Evolutionary conservation across 495 filamentous ascomycete species (phyloP).

Genomic region (Penicillium flavigenum): DNA sequence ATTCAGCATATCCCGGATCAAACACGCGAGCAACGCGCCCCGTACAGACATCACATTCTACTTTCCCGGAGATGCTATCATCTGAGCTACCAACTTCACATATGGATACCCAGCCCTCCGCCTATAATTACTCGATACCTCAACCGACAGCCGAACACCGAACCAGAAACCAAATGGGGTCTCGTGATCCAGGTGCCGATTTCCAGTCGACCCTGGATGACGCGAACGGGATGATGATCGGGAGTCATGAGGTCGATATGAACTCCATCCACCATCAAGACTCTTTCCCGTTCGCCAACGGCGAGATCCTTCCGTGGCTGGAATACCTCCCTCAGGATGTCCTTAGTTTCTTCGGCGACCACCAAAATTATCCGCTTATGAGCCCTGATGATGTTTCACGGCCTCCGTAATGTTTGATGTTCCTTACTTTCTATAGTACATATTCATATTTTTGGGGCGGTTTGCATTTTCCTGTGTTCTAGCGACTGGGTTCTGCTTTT

Average conservation of each 20-base stretch:
- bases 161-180: constrained; percentile 41
- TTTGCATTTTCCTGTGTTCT: constrained; percentile 16
- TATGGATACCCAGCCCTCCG: constrained; percentile 22
- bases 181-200: constrained; percentile 24
- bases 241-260: constrained; percentile 71
- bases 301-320: constrained; percentile 65
- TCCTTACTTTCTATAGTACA: constrained; percentile 19
- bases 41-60: constrained; percentile 48
- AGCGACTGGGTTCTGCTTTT: constrained; percentile 15
- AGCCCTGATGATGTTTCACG: constrained; percentile 33
- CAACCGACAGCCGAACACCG: constrained; percentile 37
- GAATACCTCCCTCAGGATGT: constrained; percentile 67
- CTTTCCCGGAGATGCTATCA: constrained; percentile 35
- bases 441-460: constrained; percentile 18
- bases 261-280: constrained; percentile 44
- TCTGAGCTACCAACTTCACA: constrained; percentile 36
- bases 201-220: constrained; percentile 40
- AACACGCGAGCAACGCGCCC: constrained; percentile 31
- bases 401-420: constrained; percentile 22
- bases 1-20: constrained; percentile 29
- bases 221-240: constrained; percentile 59
- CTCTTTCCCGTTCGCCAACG: constrained; percentile 46
- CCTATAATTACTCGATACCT: constrained; percentile 30
- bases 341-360: constrained; percentile 54
- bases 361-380: constrained; percentile 40